Conservation (phyloP, 345 rosid genomes). For the Arabidopsis thaliana region TAIR10.1 NC_003074.8:22714001-22714500, state of each 20-base stretch:
- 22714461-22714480: neutral
- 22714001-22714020: neutral
- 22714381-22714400: neutral
- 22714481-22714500: slow-evolving; percentile 7
- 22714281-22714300: no score
- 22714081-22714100: neutral
- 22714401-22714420: neutral
- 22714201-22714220: neutral
- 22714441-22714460: slow-evolving; percentile 17
- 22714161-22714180: no score
- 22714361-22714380: neutral
- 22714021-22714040: no score
- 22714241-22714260: neutral
- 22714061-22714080: neutral
- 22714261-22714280: no score
- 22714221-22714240: neutral
- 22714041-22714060: neutral
- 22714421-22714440: neutral
- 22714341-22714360: neutral
- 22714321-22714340: neutral
- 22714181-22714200: neutral
- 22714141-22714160: neutral
- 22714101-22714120: slow-evolving; percentile 14
- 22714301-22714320: no score
- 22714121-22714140: neutral